Percentiles rank a stretch among this genome's conserved stretches.
phyloP scores from a whole-genome alignment of 495 filamentous ascomycete species.

The Darksidea phi region DNA sequence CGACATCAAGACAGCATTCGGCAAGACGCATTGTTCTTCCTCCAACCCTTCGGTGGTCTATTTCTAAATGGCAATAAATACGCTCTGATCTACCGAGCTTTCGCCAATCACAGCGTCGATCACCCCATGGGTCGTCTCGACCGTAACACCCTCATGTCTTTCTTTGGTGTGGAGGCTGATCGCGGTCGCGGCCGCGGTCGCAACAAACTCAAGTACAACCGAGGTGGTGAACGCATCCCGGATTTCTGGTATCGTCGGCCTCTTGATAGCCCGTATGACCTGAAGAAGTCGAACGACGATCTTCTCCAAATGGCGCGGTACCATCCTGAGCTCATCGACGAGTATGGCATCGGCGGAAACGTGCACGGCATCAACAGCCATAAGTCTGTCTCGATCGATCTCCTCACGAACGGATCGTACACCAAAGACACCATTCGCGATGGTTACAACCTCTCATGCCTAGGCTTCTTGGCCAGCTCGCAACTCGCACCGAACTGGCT shows the following conservation, averaged over 20 bases:
- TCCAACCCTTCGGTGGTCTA: slow-evolving; percentile 37
- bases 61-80: slow-evolving; percentile 32
- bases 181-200: too few species aligned
- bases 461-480: slow-evolving; percentile 1
- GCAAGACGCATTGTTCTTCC: slow-evolving; percentile 45
- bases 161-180: slow-evolving; percentile 12
- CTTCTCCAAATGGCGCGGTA: neutral
- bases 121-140: slow-evolving; percentile 8
- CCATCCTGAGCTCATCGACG: slow-evolving; percentile 19
- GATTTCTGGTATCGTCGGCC: slow-evolving; percentile 15
- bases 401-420: slow-evolving; percentile 15
- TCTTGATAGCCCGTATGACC: neutral
- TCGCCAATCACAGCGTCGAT: slow-evolving; percentile 35
- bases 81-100: slow-evolving; percentile 41
- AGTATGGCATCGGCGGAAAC: slow-evolving; percentile 21
- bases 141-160: slow-evolving; percentile 35
- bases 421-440: neutral
- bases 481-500: slow-evolving; percentile 15
- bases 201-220: neutral
- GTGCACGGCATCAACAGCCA: slow-evolving; percentile 14
- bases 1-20: slow-evolving; percentile 39
- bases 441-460: slow-evolving; percentile 18
- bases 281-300: slow-evolving; percentile 10
- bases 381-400: neutral
- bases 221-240: slow-evolving; percentile 16